A percentile compares a stretch with the other conserved stretches of the same genome.
Conservation (phyloP, 208 protist species). For the Trypanosoma theileri region DNA sequence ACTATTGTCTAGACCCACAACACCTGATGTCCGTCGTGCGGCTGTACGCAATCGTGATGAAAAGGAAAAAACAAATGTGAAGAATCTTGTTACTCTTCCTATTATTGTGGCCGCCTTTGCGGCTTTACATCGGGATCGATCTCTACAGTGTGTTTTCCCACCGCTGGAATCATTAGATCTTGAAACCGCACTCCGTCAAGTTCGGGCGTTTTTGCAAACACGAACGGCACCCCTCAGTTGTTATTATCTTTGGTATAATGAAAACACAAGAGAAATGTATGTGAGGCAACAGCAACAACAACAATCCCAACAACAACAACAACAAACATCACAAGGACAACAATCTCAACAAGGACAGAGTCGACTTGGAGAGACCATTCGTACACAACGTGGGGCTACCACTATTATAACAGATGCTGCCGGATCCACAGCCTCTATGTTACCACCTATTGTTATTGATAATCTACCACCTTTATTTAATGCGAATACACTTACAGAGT, state of each 20-base stretch:
- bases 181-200: conserved; percentile 54
- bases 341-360: conserved; percentile 5
- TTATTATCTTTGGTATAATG: conserved; percentile 78
- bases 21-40: conserved; percentile 8
- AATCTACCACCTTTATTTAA: conserved; percentile 37
- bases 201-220: conserved; percentile 59
- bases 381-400: neutral
- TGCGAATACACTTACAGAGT: conserved; percentile 31
- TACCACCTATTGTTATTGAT: conserved; percentile 70
- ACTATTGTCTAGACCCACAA: neutral
- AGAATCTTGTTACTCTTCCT: conserved; percentile 30
- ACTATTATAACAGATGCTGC: neutral
- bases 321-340: conserved; percentile 3
- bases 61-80: neutral
- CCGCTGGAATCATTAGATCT: conserved; percentile 51
- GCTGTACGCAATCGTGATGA: conserved; percentile 17
- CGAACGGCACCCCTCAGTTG: conserved; percentile 54
- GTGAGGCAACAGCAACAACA: conserved; percentile 32
- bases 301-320: conserved; percentile 22
- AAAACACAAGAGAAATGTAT: conserved; percentile 34
- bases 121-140: conserved; percentile 48
- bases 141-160: conserved; percentile 43
- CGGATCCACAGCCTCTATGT: conserved; percentile 44
- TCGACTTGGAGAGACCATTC: neutral
- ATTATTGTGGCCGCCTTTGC: conserved; percentile 63